Conservation (phyloP, 306 rosid genomes). For the Trifolium repens region DNA sequence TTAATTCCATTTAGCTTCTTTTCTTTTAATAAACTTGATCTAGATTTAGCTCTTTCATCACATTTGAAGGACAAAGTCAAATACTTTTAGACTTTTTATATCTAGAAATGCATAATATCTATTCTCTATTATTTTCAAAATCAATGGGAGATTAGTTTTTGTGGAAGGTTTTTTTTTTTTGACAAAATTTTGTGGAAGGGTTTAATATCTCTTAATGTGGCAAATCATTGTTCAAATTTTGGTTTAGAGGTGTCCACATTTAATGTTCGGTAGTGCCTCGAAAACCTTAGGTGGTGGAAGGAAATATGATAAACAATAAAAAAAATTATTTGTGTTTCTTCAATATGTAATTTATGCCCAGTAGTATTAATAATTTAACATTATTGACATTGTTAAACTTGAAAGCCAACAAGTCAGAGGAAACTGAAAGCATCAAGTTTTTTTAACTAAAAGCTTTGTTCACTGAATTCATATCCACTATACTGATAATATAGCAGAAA, state of each 20-base stretch:
- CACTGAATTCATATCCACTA: conserved; percentile 42
- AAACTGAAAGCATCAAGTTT: conserved; percentile 13
- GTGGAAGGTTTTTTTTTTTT: no score
- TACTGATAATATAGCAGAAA: conserved; percentile 39
- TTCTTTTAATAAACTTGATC: no score
- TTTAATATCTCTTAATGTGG: no score
- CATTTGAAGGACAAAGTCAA: background rate
- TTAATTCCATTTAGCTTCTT: no score
- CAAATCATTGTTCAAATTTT: no score
- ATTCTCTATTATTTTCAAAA: no score
- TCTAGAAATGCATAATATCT: no score
- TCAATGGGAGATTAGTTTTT: no score
- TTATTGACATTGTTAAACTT: background rate
- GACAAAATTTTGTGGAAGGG: no score
- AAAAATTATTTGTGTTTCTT: background rate
- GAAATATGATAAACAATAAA: no score
- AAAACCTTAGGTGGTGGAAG: background rate
- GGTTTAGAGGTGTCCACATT: no score
- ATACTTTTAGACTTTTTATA: background rate
- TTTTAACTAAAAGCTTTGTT: conserved; percentile 24
- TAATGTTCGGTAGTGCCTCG: background rate
- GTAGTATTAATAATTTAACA: no score
- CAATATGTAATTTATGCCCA: background rate
- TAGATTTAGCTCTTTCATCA: background rate
- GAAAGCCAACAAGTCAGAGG: background rate